Percentiles rank a stretch among this genome's conserved stretches.
Evolutionary conservation across 768 basidiomycete species (phyloP).

Genomic region (Termitomyces sp.): DNA sequence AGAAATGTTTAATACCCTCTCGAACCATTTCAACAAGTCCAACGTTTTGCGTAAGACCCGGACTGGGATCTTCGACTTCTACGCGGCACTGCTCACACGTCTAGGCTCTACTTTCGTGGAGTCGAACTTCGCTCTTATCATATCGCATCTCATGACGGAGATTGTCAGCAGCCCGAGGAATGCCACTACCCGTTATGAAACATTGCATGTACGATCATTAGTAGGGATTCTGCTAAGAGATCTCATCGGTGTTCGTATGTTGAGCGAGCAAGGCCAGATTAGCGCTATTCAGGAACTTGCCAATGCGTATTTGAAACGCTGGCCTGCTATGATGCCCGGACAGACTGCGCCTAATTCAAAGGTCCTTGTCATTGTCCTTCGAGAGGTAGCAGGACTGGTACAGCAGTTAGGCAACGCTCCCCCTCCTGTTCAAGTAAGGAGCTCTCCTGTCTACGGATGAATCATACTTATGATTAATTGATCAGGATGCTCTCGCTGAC

Average conservation of each 20-base stretch:
- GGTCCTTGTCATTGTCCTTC: slow-evolving; percentile 69
- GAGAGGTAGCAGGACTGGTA: slow-evolving; percentile 82
- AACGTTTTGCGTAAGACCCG: slow-evolving; percentile 65
- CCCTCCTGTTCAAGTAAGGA: slow-evolving; percentile 72
- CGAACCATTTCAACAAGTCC: slow-evolving; percentile 76
- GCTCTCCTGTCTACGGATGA: neutral
- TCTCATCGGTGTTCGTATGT: slow-evolving; percentile 81
- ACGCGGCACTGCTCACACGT: slow-evolving; percentile 68
- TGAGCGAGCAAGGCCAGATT: slow-evolving; percentile 94
- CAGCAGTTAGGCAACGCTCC: slow-evolving; percentile 92
- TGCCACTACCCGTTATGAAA: slow-evolving; percentile 64
- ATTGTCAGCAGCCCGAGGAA: slow-evolving; percentile 62
- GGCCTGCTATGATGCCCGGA: slow-evolving; percentile 92
- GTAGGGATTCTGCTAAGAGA: slow-evolving; percentile 80
- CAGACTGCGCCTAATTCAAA: slow-evolving; percentile 64
- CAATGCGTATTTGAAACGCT: slow-evolving; percentile 77
- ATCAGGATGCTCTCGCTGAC: slow-evolving; percentile 80
- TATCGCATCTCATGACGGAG: slow-evolving; percentile 75
- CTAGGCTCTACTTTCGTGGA: slow-evolving; percentile 83
- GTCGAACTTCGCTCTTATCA: slow-evolving; percentile 73
- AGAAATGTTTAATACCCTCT: slow-evolving; percentile 84
- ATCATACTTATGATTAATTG: neutral
- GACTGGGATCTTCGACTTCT: slow-evolving; percentile 88
- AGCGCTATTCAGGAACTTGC: slow-evolving; percentile 85
- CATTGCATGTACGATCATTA: slow-evolving; percentile 64